Evolutionary conservation across 345 rosid species (phyloP).

Genomic region (Moricandia moricandioides): DNA sequence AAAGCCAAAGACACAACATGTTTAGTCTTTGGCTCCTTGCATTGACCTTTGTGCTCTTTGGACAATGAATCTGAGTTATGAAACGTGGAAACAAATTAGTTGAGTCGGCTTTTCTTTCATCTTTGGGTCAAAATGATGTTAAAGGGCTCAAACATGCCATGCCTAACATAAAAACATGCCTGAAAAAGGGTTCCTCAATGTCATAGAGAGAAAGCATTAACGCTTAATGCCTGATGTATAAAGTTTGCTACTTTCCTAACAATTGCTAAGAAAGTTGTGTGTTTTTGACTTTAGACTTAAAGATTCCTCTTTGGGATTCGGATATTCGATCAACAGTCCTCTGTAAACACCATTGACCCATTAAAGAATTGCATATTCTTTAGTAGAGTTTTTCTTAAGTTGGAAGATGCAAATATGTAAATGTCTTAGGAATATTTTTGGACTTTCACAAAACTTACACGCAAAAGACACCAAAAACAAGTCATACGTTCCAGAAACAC

Average conservation of each 20-base stretch:
- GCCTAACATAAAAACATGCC: neutral
- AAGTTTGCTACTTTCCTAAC: neutral
- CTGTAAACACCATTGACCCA: slow-evolving; percentile 23
- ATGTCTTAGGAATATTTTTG: slow-evolving; percentile 19
- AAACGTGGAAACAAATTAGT: too few species aligned
- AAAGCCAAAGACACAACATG: neutral
- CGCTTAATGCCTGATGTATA: neutral
- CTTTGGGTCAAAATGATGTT: neutral
- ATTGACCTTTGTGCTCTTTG: neutral
- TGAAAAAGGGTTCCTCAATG: neutral
- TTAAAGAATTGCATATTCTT: neutral
- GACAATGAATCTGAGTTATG: too few species aligned
- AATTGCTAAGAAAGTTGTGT: neutral
- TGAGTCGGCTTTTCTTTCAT: neutral
- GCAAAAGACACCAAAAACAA: slow-evolving; percentile 18
- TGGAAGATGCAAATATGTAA: neutral
- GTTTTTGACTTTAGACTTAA: too few species aligned
- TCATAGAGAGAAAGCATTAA: neutral
- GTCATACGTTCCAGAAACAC: slow-evolving; percentile 14
- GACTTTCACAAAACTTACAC: slow-evolving; percentile 26
- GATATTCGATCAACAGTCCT: slow-evolving; percentile 23
- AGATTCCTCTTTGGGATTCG: slow-evolving; percentile 25
- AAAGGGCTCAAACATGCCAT: neutral
- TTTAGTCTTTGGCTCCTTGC: neutral
- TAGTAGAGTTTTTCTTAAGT: too few species aligned